Evolutionary conservation across 2,329 filamentous ascomycete species (phyloP), one percentile per base, ranked within the genome.

Genomic region (Diplocarpon rosae): DNA sequence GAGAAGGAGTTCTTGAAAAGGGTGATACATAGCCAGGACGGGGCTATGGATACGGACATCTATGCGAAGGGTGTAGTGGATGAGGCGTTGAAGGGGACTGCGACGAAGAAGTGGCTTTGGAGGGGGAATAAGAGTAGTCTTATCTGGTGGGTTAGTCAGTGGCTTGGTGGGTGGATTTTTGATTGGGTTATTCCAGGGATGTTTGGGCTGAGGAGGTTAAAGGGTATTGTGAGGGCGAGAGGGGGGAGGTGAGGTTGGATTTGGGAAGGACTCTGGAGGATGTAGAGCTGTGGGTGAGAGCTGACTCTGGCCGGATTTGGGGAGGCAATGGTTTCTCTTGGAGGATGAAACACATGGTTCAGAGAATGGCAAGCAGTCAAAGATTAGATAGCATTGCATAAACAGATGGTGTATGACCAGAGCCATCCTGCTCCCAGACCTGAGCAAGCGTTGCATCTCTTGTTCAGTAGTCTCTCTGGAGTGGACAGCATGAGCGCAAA

Each of bases 21-120:
- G 35, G 37, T 56, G 5, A 49, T 29, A 9, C 52, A 58, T 53
- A 54, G 51, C 47, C 56, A 58, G 47, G 44, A 51, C 20, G 49
- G 46, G 11, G 53, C 56, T 6, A 57, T 59, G 54, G 16, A 31
- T 4, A 51, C 46, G 35, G 24, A 47, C 11, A 42, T 29, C 14
- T 59, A 58, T 54, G 57, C 57, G 4, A 49, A 30, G 27, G 55
- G 53, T 0, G 53, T 59, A 9, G 57, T 59, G 32, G 45, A 33
- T 11, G 51, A 56, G 41, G 56, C 54, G 29, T 46, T 58, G 42
- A 56, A 48, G 20, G 24, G 12, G 1, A 42, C 24, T 48, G 48
- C 33, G 31, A 41, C 45, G 39, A 52, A 35, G 37, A 49, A 51
- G 33, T 55, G 52, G 53, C 30, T 52, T 31, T 58, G 57, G 57